phyloP scores from a whole-genome alignment of 108 stramenopile genomes.

The Nannochloropsis salina region DNA sequence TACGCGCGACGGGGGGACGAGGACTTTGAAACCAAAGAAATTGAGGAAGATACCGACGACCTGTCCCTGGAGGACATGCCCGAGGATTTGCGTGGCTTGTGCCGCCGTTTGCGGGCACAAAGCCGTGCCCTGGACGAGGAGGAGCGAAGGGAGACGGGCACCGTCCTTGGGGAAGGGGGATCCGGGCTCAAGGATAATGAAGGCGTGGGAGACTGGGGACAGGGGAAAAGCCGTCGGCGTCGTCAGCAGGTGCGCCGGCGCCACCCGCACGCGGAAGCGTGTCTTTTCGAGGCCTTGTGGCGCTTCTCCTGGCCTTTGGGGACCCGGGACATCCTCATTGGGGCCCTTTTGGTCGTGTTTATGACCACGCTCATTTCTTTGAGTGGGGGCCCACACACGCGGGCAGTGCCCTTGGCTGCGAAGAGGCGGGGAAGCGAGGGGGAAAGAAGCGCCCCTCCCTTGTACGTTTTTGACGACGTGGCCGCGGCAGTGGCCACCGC shows the following conservation, averaged over 20 bases:
- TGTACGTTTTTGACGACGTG: slow-evolving; percentile 7
- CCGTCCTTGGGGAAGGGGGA: not conserved
- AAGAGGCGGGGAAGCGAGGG: not conserved
- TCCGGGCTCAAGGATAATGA: not conserved
- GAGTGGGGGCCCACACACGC: not conserved
- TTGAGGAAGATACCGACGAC: not conserved
- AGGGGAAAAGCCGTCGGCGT: not conserved
- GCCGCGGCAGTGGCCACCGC: not conserved
- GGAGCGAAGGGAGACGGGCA: not conserved
- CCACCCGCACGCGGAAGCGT: not conserved
- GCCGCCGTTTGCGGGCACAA: not conserved
- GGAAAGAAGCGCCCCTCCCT: not conserved
- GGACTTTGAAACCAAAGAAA: not conserved
- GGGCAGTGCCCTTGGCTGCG: not conserved
- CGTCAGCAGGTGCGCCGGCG: not conserved
- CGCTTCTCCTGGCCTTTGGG: not conserved
- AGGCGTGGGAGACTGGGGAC: not conserved
- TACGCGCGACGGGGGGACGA: not conserved
- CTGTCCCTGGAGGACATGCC: slow-evolving; percentile 17
- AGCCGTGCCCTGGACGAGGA: not conserved
- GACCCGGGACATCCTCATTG: not conserved
- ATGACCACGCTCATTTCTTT: not conserved
- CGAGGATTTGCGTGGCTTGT: not conserved
- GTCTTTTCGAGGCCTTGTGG: not conserved
- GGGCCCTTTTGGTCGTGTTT: not conserved